Conservation (phyloP, 768 basidiomycete genomes). For the Lanmaoa pseudosensibilis region DNA sequence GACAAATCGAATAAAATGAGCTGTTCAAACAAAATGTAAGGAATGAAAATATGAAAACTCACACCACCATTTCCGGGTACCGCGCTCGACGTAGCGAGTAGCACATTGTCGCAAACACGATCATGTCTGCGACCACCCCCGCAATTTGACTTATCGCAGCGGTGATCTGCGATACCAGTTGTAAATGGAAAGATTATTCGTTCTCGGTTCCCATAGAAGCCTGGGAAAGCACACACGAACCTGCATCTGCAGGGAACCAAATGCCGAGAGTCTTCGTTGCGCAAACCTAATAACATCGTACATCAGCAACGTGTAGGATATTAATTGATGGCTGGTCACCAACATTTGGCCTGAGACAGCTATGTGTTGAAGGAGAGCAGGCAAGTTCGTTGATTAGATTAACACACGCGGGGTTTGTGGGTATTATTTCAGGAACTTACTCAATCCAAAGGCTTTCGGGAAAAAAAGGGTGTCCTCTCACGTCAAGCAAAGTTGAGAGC, state of each 20-base stretch:
- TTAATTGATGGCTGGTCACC: not conserved
- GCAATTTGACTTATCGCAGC: slow-evolving; percentile 12
- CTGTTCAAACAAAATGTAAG: not conserved
- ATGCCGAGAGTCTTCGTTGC: slow-evolving; percentile 23
- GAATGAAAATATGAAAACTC: not conserved
- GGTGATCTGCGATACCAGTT: slow-evolving; percentile 5
- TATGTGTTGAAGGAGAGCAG: not conserved
- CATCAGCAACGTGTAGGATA: slow-evolving; percentile 5
- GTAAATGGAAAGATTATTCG: not conserved
- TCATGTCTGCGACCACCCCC: slow-evolving; percentile 7
- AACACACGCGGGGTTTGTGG: not conserved
- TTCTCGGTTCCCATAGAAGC: not conserved
- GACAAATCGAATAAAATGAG: not conserved
- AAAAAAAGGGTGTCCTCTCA: not conserved
- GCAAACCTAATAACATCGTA: slow-evolving; percentile 13
- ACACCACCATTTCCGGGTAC: slow-evolving; percentile 19
- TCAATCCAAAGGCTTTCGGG: slow-evolving; percentile 27
- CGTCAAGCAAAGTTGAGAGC: slow-evolving; percentile 13
- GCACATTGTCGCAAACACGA: slow-evolving; percentile 19
- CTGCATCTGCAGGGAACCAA: slow-evolving; percentile 18
- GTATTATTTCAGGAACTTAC: slow-evolving; percentile 17
- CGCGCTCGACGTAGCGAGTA: slow-evolving; percentile 20
- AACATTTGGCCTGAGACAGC: slow-evolving; percentile 29
- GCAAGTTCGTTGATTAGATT: not conserved
- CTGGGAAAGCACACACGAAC: slow-evolving; percentile 9